Percentiles rank a stretch among this genome's conserved stretches.
Evolutionary conservation across 2,329 filamentous ascomycete genomes (phyloP).

Genomic region (Sporothrix inflata): DNA sequence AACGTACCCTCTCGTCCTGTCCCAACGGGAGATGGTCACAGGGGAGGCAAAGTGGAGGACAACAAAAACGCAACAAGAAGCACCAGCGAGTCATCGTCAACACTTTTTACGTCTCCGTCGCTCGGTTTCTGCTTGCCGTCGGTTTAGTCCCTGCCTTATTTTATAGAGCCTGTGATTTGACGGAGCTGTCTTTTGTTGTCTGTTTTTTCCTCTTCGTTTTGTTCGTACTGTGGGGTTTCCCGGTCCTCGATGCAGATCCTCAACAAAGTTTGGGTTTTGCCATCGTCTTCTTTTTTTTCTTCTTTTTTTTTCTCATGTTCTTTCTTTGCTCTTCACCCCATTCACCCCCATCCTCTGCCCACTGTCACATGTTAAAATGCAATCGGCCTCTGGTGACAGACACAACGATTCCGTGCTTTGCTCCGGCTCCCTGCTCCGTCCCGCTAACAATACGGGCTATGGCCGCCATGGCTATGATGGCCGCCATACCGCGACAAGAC

Average conservation of each 20-base stretch:
- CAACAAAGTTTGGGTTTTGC: constrained; percentile 3
- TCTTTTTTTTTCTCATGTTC: not conserved
- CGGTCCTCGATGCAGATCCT: constrained; percentile 7
- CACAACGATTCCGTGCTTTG: not conserved
- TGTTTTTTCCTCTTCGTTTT: not conserved
- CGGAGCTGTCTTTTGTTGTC: not conserved
- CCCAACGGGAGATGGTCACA: not conserved
- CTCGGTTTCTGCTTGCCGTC: not conserved
- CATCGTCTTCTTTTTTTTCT: not conserved
- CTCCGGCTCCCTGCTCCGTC: not conserved
- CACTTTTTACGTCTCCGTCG: not conserved
- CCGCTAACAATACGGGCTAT: not conserved
- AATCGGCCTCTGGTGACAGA: not conserved
- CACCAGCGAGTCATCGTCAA: not conserved
- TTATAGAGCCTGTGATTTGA: constrained; percentile 1
- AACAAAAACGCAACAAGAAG: not conserved
- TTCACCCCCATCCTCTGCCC: not conserved
- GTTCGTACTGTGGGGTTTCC: not conserved
- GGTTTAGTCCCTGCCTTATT: not conserved
- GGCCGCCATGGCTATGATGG: not conserved
- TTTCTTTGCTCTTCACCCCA: not conserved
- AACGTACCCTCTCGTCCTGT: not conserved
- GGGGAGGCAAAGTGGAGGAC: not conserved
- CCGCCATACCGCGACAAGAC: not conserved
- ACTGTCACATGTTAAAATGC: constrained; percentile 10